Base-by-base conservation (phyloP, 495 filamentous ascomycete genomes). In the Xylaria sp. region DNA sequence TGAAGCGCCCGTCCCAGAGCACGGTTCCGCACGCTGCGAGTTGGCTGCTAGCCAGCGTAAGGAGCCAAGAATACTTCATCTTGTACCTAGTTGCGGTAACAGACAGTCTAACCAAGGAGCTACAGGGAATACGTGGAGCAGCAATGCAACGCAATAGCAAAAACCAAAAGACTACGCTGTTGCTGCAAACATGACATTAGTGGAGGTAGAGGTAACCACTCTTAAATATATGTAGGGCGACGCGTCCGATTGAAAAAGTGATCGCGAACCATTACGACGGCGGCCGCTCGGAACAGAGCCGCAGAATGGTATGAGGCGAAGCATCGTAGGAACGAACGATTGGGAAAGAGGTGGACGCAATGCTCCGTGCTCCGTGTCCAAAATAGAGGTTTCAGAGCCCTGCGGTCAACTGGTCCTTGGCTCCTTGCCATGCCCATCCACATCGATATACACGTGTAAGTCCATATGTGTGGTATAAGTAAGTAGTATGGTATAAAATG, bases 1-100 rank as follows among this genome's bases (percentile, higher is more conserved):
- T 90, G 80, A 90, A 88, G 50, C 88, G 85, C 24, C 88, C 88
- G 76, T 90, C 88, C 87, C 88, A 89, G 58, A 90, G 78, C 46
- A 90, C 80, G 1, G 84, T 80, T 21, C 75, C 83, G 29, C 76
- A 59, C 62, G 74, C 76, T 64, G 69, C 69, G 12, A 71, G 62
- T 7, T 59, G 69, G 62, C 61, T 71, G 62, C 62, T 67, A 40
- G 62, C 69, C 40, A 71, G 35, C 14, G 62, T 26, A 33, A 66
- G 52, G 21, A 71, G 29, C 50, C 61, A 66, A 3, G 69, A 71
- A n/a, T 65, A 50, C 53, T 44, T 65, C 69, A 71, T 71, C 11
- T 50, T 61, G 43, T n/a, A 67, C 1, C 14, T 12, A n/a, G 52
- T 14, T 21, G 15, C 21, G 14, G 15, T 4, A 8, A 37, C 14